These are phyloP conservation scores for Breynia disticha DNA, from an alignment of 441 rosid species.

Conservation along the genomic window DNA sequence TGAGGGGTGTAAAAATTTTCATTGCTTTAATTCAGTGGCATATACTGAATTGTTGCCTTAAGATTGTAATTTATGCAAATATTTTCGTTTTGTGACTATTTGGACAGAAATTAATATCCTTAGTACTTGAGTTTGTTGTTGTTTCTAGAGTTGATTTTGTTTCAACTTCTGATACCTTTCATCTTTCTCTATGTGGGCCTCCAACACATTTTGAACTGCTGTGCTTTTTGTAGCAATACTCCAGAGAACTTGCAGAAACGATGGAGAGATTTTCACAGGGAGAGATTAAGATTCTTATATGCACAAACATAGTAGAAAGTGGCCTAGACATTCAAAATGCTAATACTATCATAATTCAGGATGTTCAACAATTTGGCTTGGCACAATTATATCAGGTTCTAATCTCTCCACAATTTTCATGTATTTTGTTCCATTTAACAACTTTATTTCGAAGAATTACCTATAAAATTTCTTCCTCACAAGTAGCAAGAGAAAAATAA, in stretches of 20 bases:
- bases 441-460: background rate
- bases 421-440: background rate
- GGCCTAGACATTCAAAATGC: constrained; percentile 98
- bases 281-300: constrained; percentile 70
- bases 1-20: background rate
- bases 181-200: background rate
- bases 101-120: too few species aligned
- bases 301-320: constrained; percentile 96
- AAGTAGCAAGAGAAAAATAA: background rate
- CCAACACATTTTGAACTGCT: constrained; percentile 12
- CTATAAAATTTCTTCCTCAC: background rate
- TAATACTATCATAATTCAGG: constrained; percentile 92
- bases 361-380: constrained; percentile 92
- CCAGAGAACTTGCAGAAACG: constrained; percentile 85
- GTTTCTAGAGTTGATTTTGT: background rate
- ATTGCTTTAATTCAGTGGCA: background rate
- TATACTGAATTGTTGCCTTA: background rate
- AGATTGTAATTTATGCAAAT: too few species aligned
- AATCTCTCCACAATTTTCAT: constrained; percentile 3
- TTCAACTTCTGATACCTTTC: background rate
- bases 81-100: too few species aligned
- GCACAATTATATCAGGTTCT: constrained; percentile 94
- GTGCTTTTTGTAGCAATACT: constrained; percentile 60
- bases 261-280: constrained; percentile 90
- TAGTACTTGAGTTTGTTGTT: background rate